phyloP scores from a whole-genome alignment of 108 stramenopile genomes.

The Cyclostephanos tholiformis region DNA sequence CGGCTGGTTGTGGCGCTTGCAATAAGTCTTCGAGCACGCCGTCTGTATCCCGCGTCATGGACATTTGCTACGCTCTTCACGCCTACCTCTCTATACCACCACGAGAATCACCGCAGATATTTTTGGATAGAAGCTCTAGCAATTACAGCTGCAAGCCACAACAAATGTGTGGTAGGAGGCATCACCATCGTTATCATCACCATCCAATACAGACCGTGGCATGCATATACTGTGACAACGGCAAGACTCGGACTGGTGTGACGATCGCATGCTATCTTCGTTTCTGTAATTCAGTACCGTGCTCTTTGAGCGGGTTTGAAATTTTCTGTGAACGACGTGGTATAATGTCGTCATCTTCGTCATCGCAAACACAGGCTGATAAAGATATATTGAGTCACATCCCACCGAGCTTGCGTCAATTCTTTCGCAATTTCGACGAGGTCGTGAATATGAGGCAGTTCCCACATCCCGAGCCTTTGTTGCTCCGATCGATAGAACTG shows the following conservation, averaged over 20 bases:
- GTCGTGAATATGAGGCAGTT: conserved; percentile 50
- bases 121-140: background rate
- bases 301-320: conserved; percentile 69
- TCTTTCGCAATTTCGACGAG: conserved; percentile 87
- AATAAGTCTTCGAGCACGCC: conserved; percentile 55
- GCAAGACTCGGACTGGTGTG: conserved; percentile 90
- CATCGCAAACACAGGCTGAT: background rate
- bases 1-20: conserved; percentile 5
- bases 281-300: conserved; percentile 54
- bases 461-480: conserved; percentile 66
- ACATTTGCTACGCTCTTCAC: conserved; percentile 74
- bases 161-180: background rate
- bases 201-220: conserved; percentile 43
- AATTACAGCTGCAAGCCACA: conserved; percentile 3
- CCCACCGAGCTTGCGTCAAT: conserved; percentile 72
- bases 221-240: conserved; percentile 81
- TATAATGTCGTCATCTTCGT: conserved; percentile 27
- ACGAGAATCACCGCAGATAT: conserved; percentile 22
- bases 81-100: conserved; percentile 62
- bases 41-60: conserved; percentile 55
- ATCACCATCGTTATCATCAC: too few species aligned
- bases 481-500: conserved; percentile 70
- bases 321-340: conserved; percentile 56
- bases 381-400: conserved; percentile 49
- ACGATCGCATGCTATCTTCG: conserved; percentile 84